These are phyloP conservation scores for Nakataea oryzae DNA, from an alignment of 2,329 filamentous ascomycete species.

Conservation along the genomic window DNA sequence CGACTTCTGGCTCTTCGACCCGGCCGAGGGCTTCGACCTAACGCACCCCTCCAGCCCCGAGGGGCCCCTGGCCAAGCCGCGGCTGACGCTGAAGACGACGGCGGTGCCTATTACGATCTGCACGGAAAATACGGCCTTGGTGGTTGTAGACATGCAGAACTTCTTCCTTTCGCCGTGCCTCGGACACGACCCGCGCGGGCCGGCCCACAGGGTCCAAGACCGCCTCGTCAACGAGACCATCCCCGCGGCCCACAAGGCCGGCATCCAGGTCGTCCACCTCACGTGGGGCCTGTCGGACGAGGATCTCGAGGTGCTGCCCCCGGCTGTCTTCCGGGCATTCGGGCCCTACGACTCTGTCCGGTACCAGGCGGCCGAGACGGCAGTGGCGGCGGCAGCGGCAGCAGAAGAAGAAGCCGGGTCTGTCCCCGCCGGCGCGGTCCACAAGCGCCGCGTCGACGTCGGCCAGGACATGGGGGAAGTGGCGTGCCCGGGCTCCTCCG, in stretches of 20 bases:
- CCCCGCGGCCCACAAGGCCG: slow-evolving; percentile 4
- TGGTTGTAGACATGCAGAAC: slow-evolving; percentile 29
- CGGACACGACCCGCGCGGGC: slow-evolving; percentile 15
- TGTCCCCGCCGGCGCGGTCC: too few species aligned
- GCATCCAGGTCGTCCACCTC: slow-evolving; percentile 33
- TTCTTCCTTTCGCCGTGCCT: slow-evolving; percentile 22
- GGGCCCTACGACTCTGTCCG: slow-evolving; percentile 11
- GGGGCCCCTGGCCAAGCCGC: too few species aligned
- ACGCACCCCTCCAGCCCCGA: too few species aligned
- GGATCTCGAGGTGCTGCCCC: slow-evolving; percentile 38
- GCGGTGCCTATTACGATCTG: too few species aligned
- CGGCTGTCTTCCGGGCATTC: slow-evolving; percentile 36
- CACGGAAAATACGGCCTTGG: slow-evolving; percentile 24
- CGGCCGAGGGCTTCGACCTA: too few species aligned
- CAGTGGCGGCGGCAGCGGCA: not conserved
- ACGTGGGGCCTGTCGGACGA: slow-evolving; percentile 47
- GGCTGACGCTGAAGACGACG: too few species aligned
- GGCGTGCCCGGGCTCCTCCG: not conserved
- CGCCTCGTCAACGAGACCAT: not conserved
- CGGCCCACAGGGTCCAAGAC: slow-evolving; percentile 20
- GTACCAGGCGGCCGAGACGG: slow-evolving; percentile 6
- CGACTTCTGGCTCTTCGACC: too few species aligned
- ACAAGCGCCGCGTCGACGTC: slow-evolving; percentile 37
- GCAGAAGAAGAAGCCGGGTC: too few species aligned
- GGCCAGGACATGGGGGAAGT: slow-evolving; percentile 19